Evolutionary conservation across 2,329 filamentous ascomycete species (phyloP).

Genomic region (Aspergillus amoenus): DNA sequence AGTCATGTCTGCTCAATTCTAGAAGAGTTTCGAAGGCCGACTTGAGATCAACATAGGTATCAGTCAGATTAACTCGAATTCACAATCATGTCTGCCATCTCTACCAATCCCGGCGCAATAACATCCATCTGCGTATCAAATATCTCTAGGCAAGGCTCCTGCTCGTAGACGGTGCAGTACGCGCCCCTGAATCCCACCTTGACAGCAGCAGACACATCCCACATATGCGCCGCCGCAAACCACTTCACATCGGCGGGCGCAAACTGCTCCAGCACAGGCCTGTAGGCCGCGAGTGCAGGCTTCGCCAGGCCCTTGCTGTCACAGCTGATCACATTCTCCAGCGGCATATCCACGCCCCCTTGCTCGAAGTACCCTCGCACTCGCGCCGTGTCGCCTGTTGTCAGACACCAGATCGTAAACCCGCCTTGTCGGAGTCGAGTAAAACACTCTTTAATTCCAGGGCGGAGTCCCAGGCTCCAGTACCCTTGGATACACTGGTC

Average conservation of each 20-base stretch:
- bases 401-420: slow-evolving; percentile 57
- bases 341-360: slow-evolving; percentile 51
- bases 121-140: slow-evolving; percentile 55
- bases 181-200: slow-evolving; percentile 54
- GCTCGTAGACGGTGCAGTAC: slow-evolving; percentile 55
- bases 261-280: slow-evolving; percentile 45
- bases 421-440: slow-evolving; percentile 44
- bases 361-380: slow-evolving; percentile 55
- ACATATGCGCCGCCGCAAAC: slow-evolving; percentile 62
- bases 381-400: slow-evolving; percentile 51
- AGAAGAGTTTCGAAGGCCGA: no score
- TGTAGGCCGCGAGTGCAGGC: slow-evolving; percentile 51
- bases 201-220: slow-evolving; percentile 57
- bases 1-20: no score
- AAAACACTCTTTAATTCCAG: slow-evolving; percentile 39
- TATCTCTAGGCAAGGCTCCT: slow-evolving; percentile 51
- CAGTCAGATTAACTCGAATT: not conserved
- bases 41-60: no score
- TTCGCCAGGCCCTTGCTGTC: slow-evolving; percentile 52
- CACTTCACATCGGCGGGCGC: slow-evolving; percentile 44
- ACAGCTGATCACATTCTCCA: slow-evolving; percentile 54
- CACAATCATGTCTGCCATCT: slow-evolving; percentile 47
- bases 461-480: slow-evolving; percentile 30
- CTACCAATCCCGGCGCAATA: slow-evolving; percentile 46
- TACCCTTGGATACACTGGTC: slow-evolving; percentile 41